Base-by-base conservation (phyloP, 176 grass and related monocot genomes). In the Oryza glumipatula region DNA sequence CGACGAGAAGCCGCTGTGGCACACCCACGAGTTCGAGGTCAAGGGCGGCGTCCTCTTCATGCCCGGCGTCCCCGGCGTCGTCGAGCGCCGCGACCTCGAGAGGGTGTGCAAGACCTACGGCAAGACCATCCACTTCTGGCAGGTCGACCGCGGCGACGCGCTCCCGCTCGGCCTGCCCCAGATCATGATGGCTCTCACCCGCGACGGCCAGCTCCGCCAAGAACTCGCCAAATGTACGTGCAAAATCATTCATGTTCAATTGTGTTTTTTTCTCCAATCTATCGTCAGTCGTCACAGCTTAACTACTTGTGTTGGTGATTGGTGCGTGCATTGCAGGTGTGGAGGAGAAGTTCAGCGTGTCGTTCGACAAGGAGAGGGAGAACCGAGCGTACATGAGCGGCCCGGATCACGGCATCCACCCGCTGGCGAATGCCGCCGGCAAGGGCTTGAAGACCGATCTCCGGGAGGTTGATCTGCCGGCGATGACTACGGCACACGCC, bases 11-110 rank as follows among this genome's bases (percentile, higher is more conserved):
- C 92, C 82, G 32, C 87, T 98, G 85, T 95, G 92, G 92, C 95
- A 98, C 90, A 78, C 89, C 10, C 92, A 98, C 76, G 92, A 98
- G 88, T 98, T 88, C 79, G 95, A 98, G 95, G 95, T 98, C 7
- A 87, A 83, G 72, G 67, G 92, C 67, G 91, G 95, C 8, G 76
- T 85, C 28, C 79, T 98, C 14, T 93, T 95, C 85, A 74, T 98
- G 87, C 95, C 92, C 0, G 84, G 89, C 28, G 82, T 95, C 15
- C 95, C 95, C 1, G 79, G 92, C 15, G 60, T 51, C 0, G 84
- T 90, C 19, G 91, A 95, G 92, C 87, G 87, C 36, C 78, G 74
- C 9, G 92, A 93, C 76, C 64, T 98, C 36, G 89, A 90, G 84
- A 67, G 67, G 56, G 73, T 97, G 15, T 83, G 75, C 78, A 82